Evolutionary conservation across 2,329 filamentous ascomycete species (phyloP).

Genomic region (Ramularia collo-cygni): DNA sequence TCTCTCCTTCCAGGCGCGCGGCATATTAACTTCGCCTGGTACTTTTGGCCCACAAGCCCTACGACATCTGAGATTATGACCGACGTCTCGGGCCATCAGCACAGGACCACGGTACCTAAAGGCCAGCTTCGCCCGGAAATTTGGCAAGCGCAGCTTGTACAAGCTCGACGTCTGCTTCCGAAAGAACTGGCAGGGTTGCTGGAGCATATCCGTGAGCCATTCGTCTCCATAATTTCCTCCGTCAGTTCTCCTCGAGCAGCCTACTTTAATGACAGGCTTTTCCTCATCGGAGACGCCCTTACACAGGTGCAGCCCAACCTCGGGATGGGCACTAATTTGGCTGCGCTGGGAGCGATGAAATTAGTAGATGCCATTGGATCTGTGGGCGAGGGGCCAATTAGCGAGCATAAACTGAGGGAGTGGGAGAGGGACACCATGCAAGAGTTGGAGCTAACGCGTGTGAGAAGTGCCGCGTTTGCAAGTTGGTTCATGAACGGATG

Average conservation of each 20-base stretch:
- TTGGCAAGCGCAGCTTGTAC: constrained; percentile 22
- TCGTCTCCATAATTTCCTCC: constrained; percentile 25
- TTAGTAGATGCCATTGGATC: constrained; percentile 20
- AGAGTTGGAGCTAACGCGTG: constrained; percentile 5
- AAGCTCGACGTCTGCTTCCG: constrained; percentile 16
- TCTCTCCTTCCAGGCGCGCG: constrained; percentile 19
- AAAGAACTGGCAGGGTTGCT: constrained; percentile 23
- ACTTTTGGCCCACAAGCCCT: constrained; percentile 13
- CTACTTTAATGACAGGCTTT: constrained; percentile 22
- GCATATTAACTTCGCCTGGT: constrained; percentile 28
- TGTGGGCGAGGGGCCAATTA: constrained; percentile 3
- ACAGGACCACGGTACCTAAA: constrained; percentile 25
- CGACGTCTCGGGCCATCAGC: constrained; percentile 22
- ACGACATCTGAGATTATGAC: constrained; percentile 25
- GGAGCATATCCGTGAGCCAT: constrained; percentile 22
- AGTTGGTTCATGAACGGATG: constrained; percentile 13
- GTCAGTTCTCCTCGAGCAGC: constrained; percentile 18
- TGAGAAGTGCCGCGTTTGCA: constrained; percentile 12
- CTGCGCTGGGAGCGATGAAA: constrained; percentile 16
- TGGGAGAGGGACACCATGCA: constrained; percentile 16
- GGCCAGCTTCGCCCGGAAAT: constrained; percentile 24
- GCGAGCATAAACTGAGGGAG: constrained; percentile 8
- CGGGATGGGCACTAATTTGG: constrained; percentile 24
- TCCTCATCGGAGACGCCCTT: constrained; percentile 28
- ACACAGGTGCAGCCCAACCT: constrained; percentile 24